Percentiles rank a stretch among this genome's conserved stretches.
Conservation (phyloP, 2,329 filamentous ascomycete genomes). For the Neurospora crassa region DNA sequence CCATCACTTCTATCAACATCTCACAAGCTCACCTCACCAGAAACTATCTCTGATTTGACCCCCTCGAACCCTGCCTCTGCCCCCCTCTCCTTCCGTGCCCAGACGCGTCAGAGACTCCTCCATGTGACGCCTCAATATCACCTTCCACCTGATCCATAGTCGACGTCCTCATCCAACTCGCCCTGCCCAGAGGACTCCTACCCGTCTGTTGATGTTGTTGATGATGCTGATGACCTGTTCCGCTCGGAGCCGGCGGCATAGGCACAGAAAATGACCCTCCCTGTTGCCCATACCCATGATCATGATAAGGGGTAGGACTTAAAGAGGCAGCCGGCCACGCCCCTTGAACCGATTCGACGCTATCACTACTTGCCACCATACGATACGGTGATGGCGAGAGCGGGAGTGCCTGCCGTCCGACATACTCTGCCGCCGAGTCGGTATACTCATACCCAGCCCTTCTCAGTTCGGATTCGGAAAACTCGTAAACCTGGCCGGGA, state of each 20-base stretch:
- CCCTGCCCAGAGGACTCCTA: constrained; percentile 28
- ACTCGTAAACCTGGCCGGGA: constrained; percentile 39
- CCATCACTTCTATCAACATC: neutral
- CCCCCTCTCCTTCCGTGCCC: neutral
- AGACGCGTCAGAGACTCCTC: neutral
- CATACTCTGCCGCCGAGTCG: constrained; percentile 25
- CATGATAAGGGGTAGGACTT: neutral
- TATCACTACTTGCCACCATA: constrained; percentile 19
- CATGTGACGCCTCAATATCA: constrained; percentile 20
- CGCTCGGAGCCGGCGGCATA: neutral
- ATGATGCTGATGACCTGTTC: neutral
- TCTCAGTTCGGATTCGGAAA: constrained; percentile 33
- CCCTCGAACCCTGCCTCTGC: neutral
- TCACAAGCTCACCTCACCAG: neutral
- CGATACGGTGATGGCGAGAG: constrained; percentile 5
- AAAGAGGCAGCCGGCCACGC: neutral
- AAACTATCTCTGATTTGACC: neutral
- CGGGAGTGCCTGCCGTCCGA: constrained; percentile 7
- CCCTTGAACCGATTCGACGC: constrained; percentile 5
- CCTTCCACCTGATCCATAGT: constrained; percentile 22
- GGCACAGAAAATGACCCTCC: neutral
- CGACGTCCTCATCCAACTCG: constrained; percentile 24
- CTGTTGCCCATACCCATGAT: neutral
- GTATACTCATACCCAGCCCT: constrained; percentile 28
- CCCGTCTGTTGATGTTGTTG: too few species aligned